Percentiles rank a stretch among this genome's conserved stretches.
These are phyloP conservation scores for Olyra latifolia DNA, from an alignment of 176 grass and related monocot genomes.

Conservation along the genomic window DNA sequence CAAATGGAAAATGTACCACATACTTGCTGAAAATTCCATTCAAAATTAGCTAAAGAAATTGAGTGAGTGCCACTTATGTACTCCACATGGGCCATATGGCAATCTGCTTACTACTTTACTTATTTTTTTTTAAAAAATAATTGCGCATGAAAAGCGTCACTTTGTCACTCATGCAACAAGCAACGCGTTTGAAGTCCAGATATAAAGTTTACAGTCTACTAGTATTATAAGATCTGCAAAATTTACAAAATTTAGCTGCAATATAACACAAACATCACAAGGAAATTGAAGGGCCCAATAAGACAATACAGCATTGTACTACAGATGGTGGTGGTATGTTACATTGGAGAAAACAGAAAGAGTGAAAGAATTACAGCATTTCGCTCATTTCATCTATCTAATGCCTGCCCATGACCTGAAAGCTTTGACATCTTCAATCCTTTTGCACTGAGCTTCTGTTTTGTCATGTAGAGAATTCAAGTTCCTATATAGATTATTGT, in stretches of 20 bases:
- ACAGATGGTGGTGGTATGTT: background rate
- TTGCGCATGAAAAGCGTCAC: background rate
- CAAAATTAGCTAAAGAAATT: too few species aligned
- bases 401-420: conserved; percentile 79
- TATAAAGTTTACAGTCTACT: background rate
- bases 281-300: background rate
- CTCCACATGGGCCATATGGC: background rate
- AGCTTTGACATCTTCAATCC: conserved; percentile 73
- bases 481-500: conserved; percentile 76
- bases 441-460: conserved; percentile 76
- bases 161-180: background rate
- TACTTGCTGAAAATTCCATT: too few species aligned
- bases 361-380: background rate
- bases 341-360: conserved; percentile 8
- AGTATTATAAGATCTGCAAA: background rate
- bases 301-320: background rate
- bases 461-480: conserved; percentile 60
- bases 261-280: background rate
- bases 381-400: conserved; percentile 15
- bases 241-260: background rate
- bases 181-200: background rate
- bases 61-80: background rate
- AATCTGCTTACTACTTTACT: background rate
- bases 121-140: background rate
- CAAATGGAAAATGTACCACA: too few species aligned